A percentile compares a stretch with the other conserved stretches of the same genome.
phyloP scores from a whole-genome alignment of 176 grass and related monocot genomes.

The Coix lacrymajobi region DNA sequence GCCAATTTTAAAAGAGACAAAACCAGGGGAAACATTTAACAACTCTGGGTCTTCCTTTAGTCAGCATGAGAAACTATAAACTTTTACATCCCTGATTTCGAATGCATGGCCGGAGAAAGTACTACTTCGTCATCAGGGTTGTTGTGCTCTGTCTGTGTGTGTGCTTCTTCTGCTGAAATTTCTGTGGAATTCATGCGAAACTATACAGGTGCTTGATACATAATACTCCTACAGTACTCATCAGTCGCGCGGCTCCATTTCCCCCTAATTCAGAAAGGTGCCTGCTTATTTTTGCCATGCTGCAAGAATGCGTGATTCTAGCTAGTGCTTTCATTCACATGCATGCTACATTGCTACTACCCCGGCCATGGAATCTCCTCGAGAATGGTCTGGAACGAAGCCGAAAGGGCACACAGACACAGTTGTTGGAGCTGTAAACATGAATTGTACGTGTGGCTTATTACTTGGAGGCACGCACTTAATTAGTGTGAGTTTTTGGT shows the following conservation, averaged over 20 bases:
- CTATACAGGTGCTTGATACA: no score
- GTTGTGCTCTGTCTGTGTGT: neutral
- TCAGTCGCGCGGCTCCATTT: neutral
- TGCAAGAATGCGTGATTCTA: neutral
- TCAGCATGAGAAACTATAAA: neutral
- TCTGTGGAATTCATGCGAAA: neutral
- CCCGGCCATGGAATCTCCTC: neutral
- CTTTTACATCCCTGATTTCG: neutral
- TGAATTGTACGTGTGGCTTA: neutral
- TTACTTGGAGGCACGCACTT: neutral
- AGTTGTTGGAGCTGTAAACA: neutral
- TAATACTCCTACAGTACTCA: no score
- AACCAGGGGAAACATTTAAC: neutral
- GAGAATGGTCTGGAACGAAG: neutral
- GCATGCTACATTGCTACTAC: no score
- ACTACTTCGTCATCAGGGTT: neutral
- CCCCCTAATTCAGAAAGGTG: neutral
- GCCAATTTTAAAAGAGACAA: neutral
- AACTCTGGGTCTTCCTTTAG: neutral
- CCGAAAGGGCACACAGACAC: neutral
- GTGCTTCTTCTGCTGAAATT: neutral
- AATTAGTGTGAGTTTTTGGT: neutral
- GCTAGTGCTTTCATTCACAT: neutral
- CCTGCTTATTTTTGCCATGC: neutral
- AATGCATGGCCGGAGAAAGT: neutral